Evolutionary conservation across 495 filamentous ascomycete genomes (phyloP).

Genomic region (Tuber brumale): DNA sequence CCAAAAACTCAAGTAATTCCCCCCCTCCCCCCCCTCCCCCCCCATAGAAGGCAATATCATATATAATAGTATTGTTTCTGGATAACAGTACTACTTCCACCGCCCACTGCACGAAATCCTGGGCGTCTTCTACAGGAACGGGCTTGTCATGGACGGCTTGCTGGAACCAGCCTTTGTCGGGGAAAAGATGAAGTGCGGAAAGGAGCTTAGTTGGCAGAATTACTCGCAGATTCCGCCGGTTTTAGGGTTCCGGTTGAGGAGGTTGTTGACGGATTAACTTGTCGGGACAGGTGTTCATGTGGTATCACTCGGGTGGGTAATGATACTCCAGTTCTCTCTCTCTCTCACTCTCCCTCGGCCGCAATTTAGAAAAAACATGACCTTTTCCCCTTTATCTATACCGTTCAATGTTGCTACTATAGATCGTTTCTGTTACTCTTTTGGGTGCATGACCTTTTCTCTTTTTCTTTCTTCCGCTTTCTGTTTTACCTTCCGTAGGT

Average conservation of each 20-base stretch:
- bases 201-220: conserved; percentile 41
- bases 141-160: conserved; percentile 45
- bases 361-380: background rate
- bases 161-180: conserved; percentile 45
- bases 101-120: conserved; percentile 46
- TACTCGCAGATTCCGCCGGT: conserved; percentile 44
- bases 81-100: conserved; percentile 44
- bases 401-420: background rate
- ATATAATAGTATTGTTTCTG: too few relatives aligned
- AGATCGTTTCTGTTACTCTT: background rate
- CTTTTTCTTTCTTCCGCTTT: background rate
- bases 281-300: background rate
- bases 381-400: background rate
- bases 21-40: background rate
- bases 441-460: background rate
- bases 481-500: background rate
- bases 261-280: conserved; percentile 7
- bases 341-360: background rate
- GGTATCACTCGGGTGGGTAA: background rate
- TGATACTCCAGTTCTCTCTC: background rate
- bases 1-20: conserved; percentile 23
- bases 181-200: conserved; percentile 26
- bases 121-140: conserved; percentile 42
- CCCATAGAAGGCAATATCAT: conserved; percentile 1
- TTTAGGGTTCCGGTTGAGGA: conserved; percentile 43